Conservation (phyloP, 352 stramenopile genomes). For the Halophytophthora batemanensis region DNA sequence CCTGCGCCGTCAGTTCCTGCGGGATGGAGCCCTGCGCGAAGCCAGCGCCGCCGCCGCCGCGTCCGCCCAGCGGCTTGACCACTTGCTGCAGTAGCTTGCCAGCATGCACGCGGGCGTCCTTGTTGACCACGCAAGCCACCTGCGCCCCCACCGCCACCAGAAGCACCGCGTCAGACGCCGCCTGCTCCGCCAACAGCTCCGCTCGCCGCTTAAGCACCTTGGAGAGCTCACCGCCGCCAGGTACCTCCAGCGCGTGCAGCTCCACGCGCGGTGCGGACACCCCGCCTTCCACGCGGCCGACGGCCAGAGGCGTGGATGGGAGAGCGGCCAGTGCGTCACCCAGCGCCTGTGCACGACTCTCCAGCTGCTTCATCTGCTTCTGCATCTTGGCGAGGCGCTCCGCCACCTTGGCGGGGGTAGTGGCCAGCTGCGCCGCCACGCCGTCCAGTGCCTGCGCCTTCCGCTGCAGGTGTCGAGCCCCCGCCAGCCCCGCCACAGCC, state of each 20-base stretch:
- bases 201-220: conserved; percentile 62
- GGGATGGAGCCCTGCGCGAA: conserved; percentile 63
- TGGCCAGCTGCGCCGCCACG: conserved; percentile 56
- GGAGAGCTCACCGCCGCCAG: conserved; percentile 31
- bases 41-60: conserved; percentile 51
- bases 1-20: conserved; percentile 8
- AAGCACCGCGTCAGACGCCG: conserved; percentile 26
- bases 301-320: conserved; percentile 32
- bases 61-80: conserved; percentile 48
- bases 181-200: conserved; percentile 43
- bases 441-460: conserved; percentile 48
- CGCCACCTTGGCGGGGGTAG: conserved; percentile 52
- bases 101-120: conserved; percentile 31
- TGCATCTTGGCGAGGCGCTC: conserved; percentile 70
- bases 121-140: conserved; percentile 45
- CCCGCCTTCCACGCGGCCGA: conserved; percentile 20
- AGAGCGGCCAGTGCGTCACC: conserved; percentile 44
- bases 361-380: conserved; percentile 65
- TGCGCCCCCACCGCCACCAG: conserved; percentile 50
- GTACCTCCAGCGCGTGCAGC: conserved; percentile 25
- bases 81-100: conserved; percentile 57
- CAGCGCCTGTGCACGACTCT: conserved; percentile 48
- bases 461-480: conserved; percentile 51
- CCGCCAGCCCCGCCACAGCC: conserved; percentile 48
- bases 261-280: conserved; percentile 24